phyloP scores from a whole-genome alignment of 2,329 filamentous ascomycete species.

The Didymella sp. region DNA sequence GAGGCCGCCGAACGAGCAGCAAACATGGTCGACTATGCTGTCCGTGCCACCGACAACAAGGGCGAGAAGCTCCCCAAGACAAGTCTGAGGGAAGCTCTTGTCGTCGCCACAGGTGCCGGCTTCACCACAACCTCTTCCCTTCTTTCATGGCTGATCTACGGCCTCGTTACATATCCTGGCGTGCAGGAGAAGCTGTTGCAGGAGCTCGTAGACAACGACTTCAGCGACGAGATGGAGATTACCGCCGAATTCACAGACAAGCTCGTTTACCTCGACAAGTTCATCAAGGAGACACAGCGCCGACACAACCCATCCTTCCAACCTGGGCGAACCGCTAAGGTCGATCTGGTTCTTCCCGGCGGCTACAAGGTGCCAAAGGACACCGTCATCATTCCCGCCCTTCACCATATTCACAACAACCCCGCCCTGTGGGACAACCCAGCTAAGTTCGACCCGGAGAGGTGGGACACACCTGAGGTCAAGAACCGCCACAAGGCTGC shows the following conservation, averaged over 20 bases:
- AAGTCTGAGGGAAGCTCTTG: constrained; percentile 51
- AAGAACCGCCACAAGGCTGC: constrained; percentile 50
- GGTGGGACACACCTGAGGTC: constrained; percentile 22
- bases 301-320: constrained; percentile 50
- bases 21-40: constrained; percentile 44
- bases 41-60: constrained; percentile 32
- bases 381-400: constrained; percentile 60
- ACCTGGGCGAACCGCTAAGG: constrained; percentile 63
- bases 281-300: constrained; percentile 35
- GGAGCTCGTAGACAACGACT: constrained; percentile 29
- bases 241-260: constrained; percentile 27
- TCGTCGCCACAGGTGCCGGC: constrained; percentile 39
- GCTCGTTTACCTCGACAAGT: constrained; percentile 29
- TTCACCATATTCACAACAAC: constrained; percentile 59
- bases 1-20: constrained; percentile 49
- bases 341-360: constrained; percentile 64
- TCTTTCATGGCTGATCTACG: constrained; percentile 32
- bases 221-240: constrained; percentile 28
- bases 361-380: constrained; percentile 64
- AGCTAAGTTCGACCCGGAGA: constrained; percentile 63
- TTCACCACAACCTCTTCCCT: constrained; percentile 35
- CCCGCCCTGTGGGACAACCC: constrained; percentile 65
- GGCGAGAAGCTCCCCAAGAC: constrained; percentile 29
- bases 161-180: constrained; percentile 26
- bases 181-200: constrained; percentile 32